Conservation (phyloP, 2,329 filamentous ascomycete species). For the Thelonectria blattea region DNA sequence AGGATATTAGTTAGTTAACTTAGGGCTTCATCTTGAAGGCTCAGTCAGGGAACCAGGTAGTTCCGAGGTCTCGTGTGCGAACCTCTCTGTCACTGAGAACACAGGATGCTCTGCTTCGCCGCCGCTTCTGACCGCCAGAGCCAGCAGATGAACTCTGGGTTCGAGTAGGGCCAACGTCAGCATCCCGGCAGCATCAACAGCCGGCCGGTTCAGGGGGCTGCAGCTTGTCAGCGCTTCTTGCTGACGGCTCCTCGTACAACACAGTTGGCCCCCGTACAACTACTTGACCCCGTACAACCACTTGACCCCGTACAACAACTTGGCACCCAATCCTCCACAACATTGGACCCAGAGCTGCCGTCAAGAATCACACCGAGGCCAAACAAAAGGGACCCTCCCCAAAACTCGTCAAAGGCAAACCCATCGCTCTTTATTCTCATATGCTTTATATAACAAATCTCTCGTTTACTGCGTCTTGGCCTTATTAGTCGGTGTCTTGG, state of each 20-base stretch:
- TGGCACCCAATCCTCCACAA: background rate
- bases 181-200: background rate
- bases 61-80: background rate
- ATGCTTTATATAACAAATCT: conserved; percentile 5
- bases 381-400: background rate
- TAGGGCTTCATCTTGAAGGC: background rate
- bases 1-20: no score
- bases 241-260: background rate
- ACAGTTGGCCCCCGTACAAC: background rate
- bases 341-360: background rate
- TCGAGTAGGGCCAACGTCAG: background rate
- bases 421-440: conserved; percentile 5
- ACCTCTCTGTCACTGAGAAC: no score
- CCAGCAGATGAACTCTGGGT: background rate
- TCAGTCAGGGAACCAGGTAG: background rate
- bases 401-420: background rate
- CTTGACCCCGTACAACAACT: background rate
- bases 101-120: no score
- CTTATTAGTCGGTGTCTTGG: conserved; percentile 45
- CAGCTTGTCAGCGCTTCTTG: background rate
- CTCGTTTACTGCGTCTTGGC: conserved; percentile 30
- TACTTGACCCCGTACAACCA: background rate
- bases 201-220: background rate
- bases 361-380: background rate
- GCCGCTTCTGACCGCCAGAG: background rate